Conservation (phyloP, 2,329 filamentous ascomycete species). For the Colletotrichum magnum region DNA sequence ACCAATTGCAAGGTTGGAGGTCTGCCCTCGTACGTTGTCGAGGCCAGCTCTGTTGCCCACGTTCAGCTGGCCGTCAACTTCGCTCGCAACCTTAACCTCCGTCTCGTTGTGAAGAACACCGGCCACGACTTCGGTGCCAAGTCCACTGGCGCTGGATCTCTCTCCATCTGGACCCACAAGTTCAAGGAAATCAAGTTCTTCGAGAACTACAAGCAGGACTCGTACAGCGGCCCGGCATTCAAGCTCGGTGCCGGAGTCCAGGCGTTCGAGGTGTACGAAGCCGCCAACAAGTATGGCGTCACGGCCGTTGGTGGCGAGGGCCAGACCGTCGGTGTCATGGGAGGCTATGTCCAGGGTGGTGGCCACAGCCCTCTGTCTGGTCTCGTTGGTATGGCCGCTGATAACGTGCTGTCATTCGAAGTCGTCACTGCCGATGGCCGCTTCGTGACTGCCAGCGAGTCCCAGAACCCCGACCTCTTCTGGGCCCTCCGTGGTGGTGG, state of each 20-base stretch:
- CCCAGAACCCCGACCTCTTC: constrained; percentile 70
- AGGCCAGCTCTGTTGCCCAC: constrained; percentile 52
- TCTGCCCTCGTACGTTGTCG: constrained; percentile 49
- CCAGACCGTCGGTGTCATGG: constrained; percentile 69
- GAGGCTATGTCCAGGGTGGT: constrained; percentile 73
- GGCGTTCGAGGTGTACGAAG: constrained; percentile 63
- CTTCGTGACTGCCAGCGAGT: constrained; percentile 65
- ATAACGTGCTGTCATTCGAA: constrained; percentile 72
- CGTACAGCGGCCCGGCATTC: constrained; percentile 38
- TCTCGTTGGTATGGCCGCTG: constrained; percentile 70
- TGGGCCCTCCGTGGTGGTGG: constrained; percentile 73
- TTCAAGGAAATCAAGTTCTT: constrained; percentile 53
- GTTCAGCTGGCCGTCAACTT: constrained; percentile 58
- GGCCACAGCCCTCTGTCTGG: constrained; percentile 71
- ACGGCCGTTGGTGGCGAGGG: constrained; percentile 69
- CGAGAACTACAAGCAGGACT: constrained; percentile 37
- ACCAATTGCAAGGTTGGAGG: constrained; percentile 37
- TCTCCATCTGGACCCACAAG: constrained; percentile 69
- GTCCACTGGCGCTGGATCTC: constrained; percentile 62
- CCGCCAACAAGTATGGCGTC: constrained; percentile 60
- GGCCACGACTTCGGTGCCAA: constrained; percentile 62
- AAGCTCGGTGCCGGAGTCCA: constrained; percentile 64
- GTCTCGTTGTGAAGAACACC: constrained; percentile 58
- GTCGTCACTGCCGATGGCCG: constrained; percentile 68
- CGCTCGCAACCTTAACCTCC: constrained; percentile 56